Evolutionary conservation across 75 land plant genomes (phyloP), one percentile per base, ranked within the genome.

Genomic region (Gnetum montanum): DNA sequence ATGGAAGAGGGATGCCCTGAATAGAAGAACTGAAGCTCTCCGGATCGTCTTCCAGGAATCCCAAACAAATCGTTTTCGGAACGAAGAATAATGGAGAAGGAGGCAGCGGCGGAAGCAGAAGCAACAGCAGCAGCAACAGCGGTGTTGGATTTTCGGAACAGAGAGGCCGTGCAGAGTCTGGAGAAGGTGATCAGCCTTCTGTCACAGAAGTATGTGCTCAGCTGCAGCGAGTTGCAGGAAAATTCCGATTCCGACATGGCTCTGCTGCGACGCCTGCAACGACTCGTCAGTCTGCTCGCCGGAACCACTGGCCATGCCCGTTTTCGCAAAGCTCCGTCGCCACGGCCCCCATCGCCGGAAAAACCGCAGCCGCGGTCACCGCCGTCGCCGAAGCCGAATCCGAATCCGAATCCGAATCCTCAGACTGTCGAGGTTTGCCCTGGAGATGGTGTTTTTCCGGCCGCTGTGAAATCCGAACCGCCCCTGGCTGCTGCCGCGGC

Each of bases 301-400:
- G 57, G 66, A 1, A 46, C 69, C 10, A 80, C 69, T 3, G 95
- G 95, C 8, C 95, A 89, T 43, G 95, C 95, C 7, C 47, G 95
- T 8, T 89, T 89, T 66, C 62, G 91, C 19, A 61, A 83, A 6
- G 77, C 75, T 24, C 82, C 94, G 6, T 0, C 67, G 0, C 47
- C 56, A 0, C 29, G 46, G 31, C 28, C 66, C 26, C 50, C 61
- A 26, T 58, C 23, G 30, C 62, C 79, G 45, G n/a, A n/a, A n/a
- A n/a, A n/a, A 62, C 34, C 60, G 34, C 61, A 46, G 65, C 73
- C 2, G 61, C 73, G 4, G 20, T 76, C 6, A 70, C 73, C 15
- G 71, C 68, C 6, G 80, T 64, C 16, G 67, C 44, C 0, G 35
- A 26, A 12, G 4, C 1, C 15, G 50, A n/a, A n/a, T 46, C 48